Conservation (phyloP, 2,329 filamentous ascomycete species). For the Diaporthe citriasiana region DNA sequence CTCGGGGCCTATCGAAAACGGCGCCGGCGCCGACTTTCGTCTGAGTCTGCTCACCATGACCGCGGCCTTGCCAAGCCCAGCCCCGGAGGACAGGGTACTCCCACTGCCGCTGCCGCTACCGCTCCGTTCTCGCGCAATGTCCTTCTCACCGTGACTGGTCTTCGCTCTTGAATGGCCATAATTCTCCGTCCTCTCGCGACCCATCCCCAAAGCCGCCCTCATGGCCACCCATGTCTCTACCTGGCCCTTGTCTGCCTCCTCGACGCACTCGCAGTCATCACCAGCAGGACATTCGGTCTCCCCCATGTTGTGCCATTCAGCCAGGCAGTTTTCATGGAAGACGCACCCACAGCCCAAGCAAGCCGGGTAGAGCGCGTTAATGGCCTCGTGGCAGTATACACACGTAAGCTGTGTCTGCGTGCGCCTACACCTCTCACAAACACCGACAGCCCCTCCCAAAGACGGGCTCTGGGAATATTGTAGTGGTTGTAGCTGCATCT, state of each 20-base stretch:
- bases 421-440: slow-evolving; percentile 66
- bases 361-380: slow-evolving; percentile 71
- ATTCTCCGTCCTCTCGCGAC: slow-evolving; percentile 49
- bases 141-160: slow-evolving; percentile 39
- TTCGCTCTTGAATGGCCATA: slow-evolving; percentile 46
- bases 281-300: slow-evolving; percentile 73
- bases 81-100: slow-evolving; percentile 27
- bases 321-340: slow-evolving; percentile 70
- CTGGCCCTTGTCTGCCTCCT: slow-evolving; percentile 68
- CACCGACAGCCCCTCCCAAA: slow-evolving; percentile 63
- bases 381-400: slow-evolving; percentile 73
- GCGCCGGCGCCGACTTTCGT: slow-evolving; percentile 48
- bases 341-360: slow-evolving; percentile 75
- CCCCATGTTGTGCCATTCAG: slow-evolving; percentile 70
- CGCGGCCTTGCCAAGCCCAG: slow-evolving; percentile 30
- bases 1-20: slow-evolving; percentile 41
- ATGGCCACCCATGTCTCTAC: slow-evolving; percentile 74
- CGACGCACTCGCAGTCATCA: slow-evolving; percentile 74
- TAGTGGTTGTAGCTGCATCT: slow-evolving; percentile 72
- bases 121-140: slow-evolving; percentile 8
- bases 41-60: slow-evolving; percentile 43
- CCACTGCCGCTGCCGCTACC: slow-evolving; percentile 44
- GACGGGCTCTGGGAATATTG: slow-evolving; percentile 58
- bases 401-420: slow-evolving; percentile 71
- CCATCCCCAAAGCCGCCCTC: slow-evolving; percentile 56